Percentiles rank a stretch among this genome's conserved stretches.
phyloP scores from a whole-genome alignment of 1,284 basidiomycete species.

The Ceratobasidium sp. region DNA sequence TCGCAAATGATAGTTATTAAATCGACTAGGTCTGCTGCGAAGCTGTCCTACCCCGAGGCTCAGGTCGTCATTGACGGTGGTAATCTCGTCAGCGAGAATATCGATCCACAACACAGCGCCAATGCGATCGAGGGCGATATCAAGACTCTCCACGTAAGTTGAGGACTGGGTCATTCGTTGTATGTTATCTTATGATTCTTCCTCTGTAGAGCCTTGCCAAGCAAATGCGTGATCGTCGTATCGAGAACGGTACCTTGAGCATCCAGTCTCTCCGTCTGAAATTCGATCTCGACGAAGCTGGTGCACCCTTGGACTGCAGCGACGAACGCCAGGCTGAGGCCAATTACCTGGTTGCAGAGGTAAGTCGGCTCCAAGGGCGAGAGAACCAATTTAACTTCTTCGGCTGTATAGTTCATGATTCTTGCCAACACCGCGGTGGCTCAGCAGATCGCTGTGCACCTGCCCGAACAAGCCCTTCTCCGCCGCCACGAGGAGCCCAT shows the following conservation, averaged over 20 bases:
- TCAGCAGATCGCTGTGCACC: slow-evolving; percentile 88
- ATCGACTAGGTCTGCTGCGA: slow-evolving; percentile 73
- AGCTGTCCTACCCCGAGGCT: slow-evolving; percentile 83
- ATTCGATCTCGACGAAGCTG: slow-evolving; percentile 83
- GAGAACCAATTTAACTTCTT: slow-evolving; percentile 12
- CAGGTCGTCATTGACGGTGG: slow-evolving; percentile 80
- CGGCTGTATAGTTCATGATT: slow-evolving; percentile 80
- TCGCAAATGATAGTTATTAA: background rate
- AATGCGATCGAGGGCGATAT: slow-evolving; percentile 78
- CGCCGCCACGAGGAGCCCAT: slow-evolving; percentile 92
- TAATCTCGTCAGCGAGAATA: slow-evolving; percentile 60
- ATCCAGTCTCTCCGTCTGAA: slow-evolving; percentile 75
- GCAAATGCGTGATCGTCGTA: slow-evolving; percentile 75
- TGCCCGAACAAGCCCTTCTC: slow-evolving; percentile 94
- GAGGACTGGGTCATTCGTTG: background rate
- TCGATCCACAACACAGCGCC: slow-evolving; percentile 61
- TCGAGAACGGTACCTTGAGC: slow-evolving; percentile 81
- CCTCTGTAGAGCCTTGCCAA: slow-evolving; percentile 61
- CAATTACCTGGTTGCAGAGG: slow-evolving; percentile 88
- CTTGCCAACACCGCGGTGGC: slow-evolving; percentile 90
- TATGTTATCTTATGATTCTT: slow-evolving; percentile 8
- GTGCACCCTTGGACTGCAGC: slow-evolving; percentile 82
- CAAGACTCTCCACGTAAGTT: slow-evolving; percentile 62
- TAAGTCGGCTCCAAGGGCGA: slow-evolving; percentile 52
- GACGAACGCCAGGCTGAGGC: slow-evolving; percentile 73